phyloP scores from a whole-genome alignment of 257 asterid species.

The Penstemon davidsonii region DNA sequence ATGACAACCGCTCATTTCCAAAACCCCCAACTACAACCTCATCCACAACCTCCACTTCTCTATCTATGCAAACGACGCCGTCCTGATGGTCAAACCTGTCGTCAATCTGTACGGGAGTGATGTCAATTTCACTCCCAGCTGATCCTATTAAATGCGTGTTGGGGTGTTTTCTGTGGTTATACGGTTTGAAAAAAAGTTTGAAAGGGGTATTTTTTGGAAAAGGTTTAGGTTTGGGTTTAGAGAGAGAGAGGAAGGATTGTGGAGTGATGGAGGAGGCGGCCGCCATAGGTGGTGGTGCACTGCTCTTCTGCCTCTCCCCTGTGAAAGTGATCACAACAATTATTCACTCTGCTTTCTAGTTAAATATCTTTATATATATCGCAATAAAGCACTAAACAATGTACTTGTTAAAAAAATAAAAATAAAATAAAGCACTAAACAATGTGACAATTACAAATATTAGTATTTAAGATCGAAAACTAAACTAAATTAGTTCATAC shows the following conservation, averaged over 20 bases:
- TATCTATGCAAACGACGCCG: conserved; percentile 44
- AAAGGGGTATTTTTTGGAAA: not conserved
- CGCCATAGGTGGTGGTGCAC: not conserved
- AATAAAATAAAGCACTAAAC: no score
- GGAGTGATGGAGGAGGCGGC: conserved; percentile 55
- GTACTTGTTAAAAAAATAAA: no score
- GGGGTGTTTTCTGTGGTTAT: conserved; percentile 28
- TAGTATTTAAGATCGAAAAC: no score
- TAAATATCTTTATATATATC: no score
- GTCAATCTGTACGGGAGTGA: conserved; percentile 54
- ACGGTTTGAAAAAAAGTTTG: conserved; percentile 23
- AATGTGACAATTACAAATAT: no score
- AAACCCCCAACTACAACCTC: conserved; percentile 63
- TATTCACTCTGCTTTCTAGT: no score
- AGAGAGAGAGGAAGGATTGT: conserved; percentile 45
- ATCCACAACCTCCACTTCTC: conserved; percentile 40
- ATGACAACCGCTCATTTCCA: conserved; percentile 56
- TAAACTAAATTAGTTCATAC: no score
- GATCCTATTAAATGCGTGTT: conserved; percentile 35
- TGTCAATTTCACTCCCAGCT: conserved; percentile 41
- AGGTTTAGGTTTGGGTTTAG: conserved; percentile 41
- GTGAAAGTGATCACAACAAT: no score
- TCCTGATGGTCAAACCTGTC: conserved; percentile 53
- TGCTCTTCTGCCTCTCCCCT: no score
- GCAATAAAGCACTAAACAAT: no score